These are phyloP conservation scores for Echria macrotheca DNA, from an alignment of 495 filamentous ascomycete species.

Conservation along the genomic window DNA sequence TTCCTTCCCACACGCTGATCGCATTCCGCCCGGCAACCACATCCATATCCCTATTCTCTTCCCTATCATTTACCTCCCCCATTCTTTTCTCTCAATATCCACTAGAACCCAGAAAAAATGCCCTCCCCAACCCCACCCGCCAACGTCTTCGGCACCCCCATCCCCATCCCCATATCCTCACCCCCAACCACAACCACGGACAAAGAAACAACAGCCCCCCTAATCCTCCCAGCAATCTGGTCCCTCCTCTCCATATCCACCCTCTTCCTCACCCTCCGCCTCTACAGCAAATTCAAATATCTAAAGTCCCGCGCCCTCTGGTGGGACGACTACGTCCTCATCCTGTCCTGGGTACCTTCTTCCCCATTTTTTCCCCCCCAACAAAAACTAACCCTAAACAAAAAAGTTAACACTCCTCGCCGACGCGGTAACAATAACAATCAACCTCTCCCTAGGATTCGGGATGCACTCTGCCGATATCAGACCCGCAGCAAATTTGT, in stretches of 20 bases:
- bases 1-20: background rate
- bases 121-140: background rate
- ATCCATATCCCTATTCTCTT: constrained; percentile 1
- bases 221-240: constrained; percentile 14
- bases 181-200: background rate
- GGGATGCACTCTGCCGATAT: constrained; percentile 17
- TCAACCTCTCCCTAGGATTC: constrained; percentile 21
- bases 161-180: background rate
- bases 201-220: constrained; percentile 12
- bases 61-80: background rate
- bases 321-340: constrained; percentile 28
- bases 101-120: background rate
- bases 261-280: constrained; percentile 24
- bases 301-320: constrained; percentile 21
- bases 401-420: constrained; percentile 18
- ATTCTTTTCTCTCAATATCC: background rate
- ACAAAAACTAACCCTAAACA: no score
- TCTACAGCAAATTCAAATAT: constrained; percentile 31
- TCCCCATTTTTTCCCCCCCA: background rate
- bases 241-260: constrained; percentile 13
- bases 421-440: constrained; percentile 11
- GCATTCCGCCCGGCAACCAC: background rate
- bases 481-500: background rate
- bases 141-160: background rate
- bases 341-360: constrained; percentile 20